Percentiles rank a stretch among this genome's conserved stretches.
Conservation (phyloP, 78 protist genomes). For the Chrysochromulina parva region DNA sequence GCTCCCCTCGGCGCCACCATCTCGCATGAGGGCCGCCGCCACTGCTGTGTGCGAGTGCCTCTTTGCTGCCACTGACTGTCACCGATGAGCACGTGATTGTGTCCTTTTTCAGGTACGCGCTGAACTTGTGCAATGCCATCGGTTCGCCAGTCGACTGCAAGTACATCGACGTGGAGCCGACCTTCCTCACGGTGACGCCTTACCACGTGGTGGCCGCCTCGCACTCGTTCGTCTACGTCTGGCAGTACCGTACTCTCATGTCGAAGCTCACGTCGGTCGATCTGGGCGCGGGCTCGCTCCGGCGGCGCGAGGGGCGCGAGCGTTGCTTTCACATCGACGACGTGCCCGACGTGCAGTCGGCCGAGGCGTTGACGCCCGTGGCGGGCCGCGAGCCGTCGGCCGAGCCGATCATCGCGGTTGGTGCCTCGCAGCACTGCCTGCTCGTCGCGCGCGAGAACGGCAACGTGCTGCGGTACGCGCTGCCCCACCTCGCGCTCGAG, state of each 20-base stretch:
- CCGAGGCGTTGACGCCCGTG: neutral
- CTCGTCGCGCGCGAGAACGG: constrained; percentile 69
- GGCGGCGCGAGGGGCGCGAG: constrained; percentile 26
- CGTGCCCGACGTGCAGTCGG: neutral
- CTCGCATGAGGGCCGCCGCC: too few relatives aligned
- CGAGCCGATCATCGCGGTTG: constrained; percentile 37
- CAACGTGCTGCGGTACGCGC: constrained; percentile 39
- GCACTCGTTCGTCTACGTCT: constrained; percentile 33
- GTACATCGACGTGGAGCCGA: constrained; percentile 52
- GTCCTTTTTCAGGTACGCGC: neutral
- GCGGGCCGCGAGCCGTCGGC: neutral
- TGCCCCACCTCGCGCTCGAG: constrained; percentile 52
- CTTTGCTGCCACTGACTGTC: neutral
- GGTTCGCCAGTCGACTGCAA: constrained; percentile 77
- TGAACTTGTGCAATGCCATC: constrained; percentile 69
- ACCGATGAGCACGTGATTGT: constrained; percentile 25
- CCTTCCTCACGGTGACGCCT: constrained; percentile 22
- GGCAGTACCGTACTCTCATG: constrained; percentile 31
- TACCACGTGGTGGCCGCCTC: constrained; percentile 55
- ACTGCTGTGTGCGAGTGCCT: too few relatives aligned
- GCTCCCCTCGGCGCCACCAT: too few relatives aligned
- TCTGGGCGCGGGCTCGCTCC: neutral
- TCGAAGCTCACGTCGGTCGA: constrained; percentile 19
- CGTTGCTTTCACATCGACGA: constrained; percentile 68
- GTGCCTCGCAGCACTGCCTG: neutral